These are phyloP conservation scores for Hyaloscypha bicolor DNA, from an alignment of 495 filamentous ascomycete species.

Conservation along the genomic window DNA sequence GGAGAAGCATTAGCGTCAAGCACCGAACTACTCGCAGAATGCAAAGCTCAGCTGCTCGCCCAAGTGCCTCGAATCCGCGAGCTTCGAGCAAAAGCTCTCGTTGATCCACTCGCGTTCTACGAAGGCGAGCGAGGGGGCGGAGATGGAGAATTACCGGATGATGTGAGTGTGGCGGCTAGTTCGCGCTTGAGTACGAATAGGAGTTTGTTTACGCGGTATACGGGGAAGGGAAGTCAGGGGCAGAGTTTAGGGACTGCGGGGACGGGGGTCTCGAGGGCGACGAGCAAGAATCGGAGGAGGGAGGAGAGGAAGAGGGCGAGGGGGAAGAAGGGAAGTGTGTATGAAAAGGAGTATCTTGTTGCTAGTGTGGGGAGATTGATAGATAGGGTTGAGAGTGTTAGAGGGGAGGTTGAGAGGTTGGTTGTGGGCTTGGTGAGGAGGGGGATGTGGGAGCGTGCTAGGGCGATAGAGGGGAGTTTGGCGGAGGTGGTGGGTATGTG, in stretches of 20 bases:
- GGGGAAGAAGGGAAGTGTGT: constrained; percentile 94
- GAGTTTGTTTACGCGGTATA: constrained; percentile 90
- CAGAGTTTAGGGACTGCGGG: constrained; percentile 65
- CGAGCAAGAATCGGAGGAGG: constrained; percentile 76
- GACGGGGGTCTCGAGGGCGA: constrained; percentile 68
- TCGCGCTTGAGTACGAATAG: constrained; percentile 76
- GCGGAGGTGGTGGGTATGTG: constrained; percentile 73
- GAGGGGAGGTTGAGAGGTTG: constrained; percentile 68
- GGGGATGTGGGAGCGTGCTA: constrained; percentile 83
- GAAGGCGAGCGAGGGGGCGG: constrained; percentile 62
- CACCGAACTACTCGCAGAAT: constrained; percentile 91
- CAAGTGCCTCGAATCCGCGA: constrained; percentile 86
- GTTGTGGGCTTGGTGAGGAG: constrained; percentile 75
- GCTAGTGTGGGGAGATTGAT: constrained; percentile 83
- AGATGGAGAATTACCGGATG: constrained; percentile 78
- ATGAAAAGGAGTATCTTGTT: constrained; percentile 96
- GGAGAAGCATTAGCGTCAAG: constrained; percentile 73
- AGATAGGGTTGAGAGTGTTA: constrained; percentile 74
- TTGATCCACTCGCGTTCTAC: constrained; percentile 80
- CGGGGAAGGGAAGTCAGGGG: constrained; percentile 51
- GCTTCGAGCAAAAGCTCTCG: constrained; percentile 73
- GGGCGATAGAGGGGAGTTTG: constrained; percentile 72
- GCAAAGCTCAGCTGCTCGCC: constrained; percentile 76
- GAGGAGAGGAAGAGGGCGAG: constrained; percentile 95
- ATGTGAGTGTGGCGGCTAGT: constrained; percentile 86